A percentile compares a stretch with the other conserved stretches of the same genome.
Evolutionary conservation across 2,329 filamentous ascomycete genomes (phyloP).

Genomic region (Fusarium virguliforme): DNA sequence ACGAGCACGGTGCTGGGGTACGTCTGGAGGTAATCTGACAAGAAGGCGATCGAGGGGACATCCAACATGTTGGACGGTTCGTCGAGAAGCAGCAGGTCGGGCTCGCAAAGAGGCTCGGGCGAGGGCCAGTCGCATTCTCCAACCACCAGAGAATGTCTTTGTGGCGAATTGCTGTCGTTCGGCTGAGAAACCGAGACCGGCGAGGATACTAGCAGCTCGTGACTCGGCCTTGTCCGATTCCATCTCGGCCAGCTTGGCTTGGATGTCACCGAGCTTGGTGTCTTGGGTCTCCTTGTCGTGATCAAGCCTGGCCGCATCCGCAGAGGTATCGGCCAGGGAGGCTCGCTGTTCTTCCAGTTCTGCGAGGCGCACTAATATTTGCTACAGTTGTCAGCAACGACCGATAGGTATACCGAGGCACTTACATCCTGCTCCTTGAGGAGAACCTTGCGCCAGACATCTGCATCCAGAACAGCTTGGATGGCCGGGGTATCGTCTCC

Average conservation of each 20-base stretch:
- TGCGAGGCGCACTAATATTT: conserved; percentile 83
- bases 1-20: conserved; percentile 97
- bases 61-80: conserved; percentile 99
- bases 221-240: conserved; percentile 99
- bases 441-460: conserved; percentile 98
- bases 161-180: conserved; percentile 94
- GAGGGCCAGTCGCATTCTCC: conserved; percentile 97
- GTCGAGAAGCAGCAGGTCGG: conserved; percentile 94
- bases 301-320: conserved; percentile 88
- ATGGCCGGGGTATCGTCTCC: conserved; percentile 96
- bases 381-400: conserved; percentile 62
- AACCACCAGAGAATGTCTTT: conserved; percentile 99
- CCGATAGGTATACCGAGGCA: conserved; percentile 27
- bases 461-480: conserved; percentile 95
- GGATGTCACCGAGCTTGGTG: conserved; percentile 90
- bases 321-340: conserved; percentile 90
- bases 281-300: conserved; percentile 91
- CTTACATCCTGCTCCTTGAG: conserved; percentile 87
- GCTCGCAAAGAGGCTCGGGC: conserved; percentile 99
- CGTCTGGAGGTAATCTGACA: conserved; percentile 92
- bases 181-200: conserved; percentile 95
- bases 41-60: conserved; percentile 98
- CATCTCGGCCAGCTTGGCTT: conserved; percentile 95
- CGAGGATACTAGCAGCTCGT: conserved; percentile 93
- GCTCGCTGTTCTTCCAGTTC: conserved; percentile 84